Percentiles rank a stretch among this genome's conserved stretches.
Conservation (phyloP, 352 stramenopile genomes). For the Phytopythium sindhum region DNA sequence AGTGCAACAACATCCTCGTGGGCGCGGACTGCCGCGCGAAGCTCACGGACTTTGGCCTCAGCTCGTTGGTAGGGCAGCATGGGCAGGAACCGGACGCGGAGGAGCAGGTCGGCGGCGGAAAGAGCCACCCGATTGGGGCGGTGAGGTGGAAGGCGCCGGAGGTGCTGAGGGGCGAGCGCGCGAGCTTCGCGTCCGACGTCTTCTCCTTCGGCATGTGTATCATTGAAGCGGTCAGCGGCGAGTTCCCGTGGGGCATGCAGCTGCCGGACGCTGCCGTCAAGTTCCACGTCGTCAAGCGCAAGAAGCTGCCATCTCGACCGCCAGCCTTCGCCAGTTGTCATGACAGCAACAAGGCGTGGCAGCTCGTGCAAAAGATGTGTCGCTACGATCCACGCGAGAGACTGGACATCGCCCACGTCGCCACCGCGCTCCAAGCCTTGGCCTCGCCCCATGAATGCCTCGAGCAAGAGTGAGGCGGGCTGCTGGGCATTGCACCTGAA, state of each 20-base stretch:
- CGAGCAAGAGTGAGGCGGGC: too few relatives aligned
- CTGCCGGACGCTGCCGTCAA: slow-evolving; percentile 4
- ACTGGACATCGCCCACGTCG: background rate
- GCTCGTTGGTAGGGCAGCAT: background rate
- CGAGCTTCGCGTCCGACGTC: slow-evolving; percentile 11
- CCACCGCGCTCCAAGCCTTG: background rate
- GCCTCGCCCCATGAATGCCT: background rate
- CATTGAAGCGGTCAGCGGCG: slow-evolving; percentile 9
- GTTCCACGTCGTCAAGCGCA: slow-evolving; percentile 5
- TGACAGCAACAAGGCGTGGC: background rate
- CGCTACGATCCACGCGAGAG: background rate
- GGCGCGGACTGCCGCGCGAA: background rate
- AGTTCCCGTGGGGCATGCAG: slow-evolving; percentile 5
- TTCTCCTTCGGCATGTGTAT: slow-evolving; percentile 17
- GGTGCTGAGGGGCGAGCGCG: slow-evolving; percentile 6
- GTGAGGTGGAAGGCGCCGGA: slow-evolving; percentile 20
- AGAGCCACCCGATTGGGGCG: slow-evolving; percentile 2
- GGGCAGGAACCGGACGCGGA: slow-evolving; percentile 4
- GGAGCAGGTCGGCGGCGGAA: background rate
- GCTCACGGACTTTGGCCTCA: slow-evolving; percentile 5
- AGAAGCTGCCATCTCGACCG: background rate
- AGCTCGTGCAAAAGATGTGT: background rate
- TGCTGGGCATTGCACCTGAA: too few relatives aligned
- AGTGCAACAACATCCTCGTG: slow-evolving; percentile 20
- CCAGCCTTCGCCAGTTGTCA: background rate